Percentiles rank a stretch among this genome's conserved stretches.
These are phyloP conservation scores for Aspergillus sparsus DNA, from an alignment of 495 filamentous ascomycete species.

Conservation along the genomic window DNA sequence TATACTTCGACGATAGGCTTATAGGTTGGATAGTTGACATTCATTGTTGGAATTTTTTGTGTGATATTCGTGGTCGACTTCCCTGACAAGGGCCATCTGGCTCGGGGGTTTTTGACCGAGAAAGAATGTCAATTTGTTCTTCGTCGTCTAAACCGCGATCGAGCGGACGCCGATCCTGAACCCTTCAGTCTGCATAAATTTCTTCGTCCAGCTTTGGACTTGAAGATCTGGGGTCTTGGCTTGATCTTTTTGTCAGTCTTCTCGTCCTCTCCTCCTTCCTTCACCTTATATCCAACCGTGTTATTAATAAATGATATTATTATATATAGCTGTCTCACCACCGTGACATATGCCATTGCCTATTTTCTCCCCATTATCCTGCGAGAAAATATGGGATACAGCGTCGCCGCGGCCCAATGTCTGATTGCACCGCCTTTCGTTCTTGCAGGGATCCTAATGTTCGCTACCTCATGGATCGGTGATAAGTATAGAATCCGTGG, in stretches of 20 bases:
- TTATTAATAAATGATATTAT: too few relatives aligned
- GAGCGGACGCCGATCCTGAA: slow-evolving; percentile 34
- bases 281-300: too few relatives aligned
- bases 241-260: slow-evolving; percentile 36
- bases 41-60: slow-evolving; percentile 13
- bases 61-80: slow-evolving; percentile 47
- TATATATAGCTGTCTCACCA: slow-evolving; percentile 40
- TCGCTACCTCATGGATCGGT: slow-evolving; percentile 38
- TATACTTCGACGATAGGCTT: slow-evolving; percentile 29
- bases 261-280: too few relatives aligned
- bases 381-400: slow-evolving; percentile 49
- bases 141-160: slow-evolving; percentile 38
- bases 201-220: slow-evolving; percentile 29
- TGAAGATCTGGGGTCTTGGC: slow-evolving; percentile 43
- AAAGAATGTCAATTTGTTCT: slow-evolving; percentile 40
- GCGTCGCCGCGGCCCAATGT: slow-evolving; percentile 41
- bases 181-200: slow-evolving; percentile 36
- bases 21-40: slow-evolving; percentile 1
- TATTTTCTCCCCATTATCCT: slow-evolving; percentile 57
- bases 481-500: slow-evolving; percentile 54
- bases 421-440: slow-evolving; percentile 47
- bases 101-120: slow-evolving; percentile 41
- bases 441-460: slow-evolving; percentile 40
- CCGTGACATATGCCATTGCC: slow-evolving; percentile 49
- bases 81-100: slow-evolving; percentile 38